Evolutionary conservation across 345 rosid species (phyloP).

Genomic region (Boechera retrofracta): DNA sequence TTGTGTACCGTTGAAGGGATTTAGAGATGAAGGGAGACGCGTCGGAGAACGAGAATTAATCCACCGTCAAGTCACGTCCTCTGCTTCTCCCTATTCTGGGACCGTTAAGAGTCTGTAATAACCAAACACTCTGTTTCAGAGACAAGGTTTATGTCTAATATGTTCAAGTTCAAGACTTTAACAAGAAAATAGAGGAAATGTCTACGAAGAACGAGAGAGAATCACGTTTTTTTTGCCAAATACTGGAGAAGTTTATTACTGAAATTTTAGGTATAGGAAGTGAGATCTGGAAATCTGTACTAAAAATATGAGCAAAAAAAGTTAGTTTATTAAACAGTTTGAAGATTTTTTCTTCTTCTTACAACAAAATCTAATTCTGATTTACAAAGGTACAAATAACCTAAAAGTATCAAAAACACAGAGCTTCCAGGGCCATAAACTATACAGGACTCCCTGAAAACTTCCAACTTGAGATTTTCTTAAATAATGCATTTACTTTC

Average conservation of each 20-base stretch:
- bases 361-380: slow-evolving; percentile 32
- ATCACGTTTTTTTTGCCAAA: neutral
- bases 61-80: neutral
- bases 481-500: slow-evolving; percentile 40
- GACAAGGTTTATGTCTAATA: too few species aligned
- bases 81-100: slow-evolving; percentile 1
- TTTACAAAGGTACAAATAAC: slow-evolving; percentile 26
- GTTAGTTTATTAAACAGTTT: slow-evolving; percentile 41
- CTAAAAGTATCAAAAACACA: slow-evolving; percentile 23
- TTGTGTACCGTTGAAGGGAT: slow-evolving; percentile 1
- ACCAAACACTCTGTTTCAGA: neutral
- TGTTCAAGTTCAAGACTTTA: neutral
- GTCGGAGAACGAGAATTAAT: neutral
- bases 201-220: neutral
- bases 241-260: too few species aligned
- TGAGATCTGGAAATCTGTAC: neutral
- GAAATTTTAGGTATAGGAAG: neutral
- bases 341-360: slow-evolving; percentile 43
- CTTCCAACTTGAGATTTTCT: slow-evolving; percentile 20
- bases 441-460: slow-evolving; percentile 32
- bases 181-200: neutral
- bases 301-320: slow-evolving; percentile 21
- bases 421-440: slow-evolving; percentile 22
- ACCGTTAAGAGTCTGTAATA: neutral
- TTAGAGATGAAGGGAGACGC: slow-evolving; percentile 24